Evolutionary conservation across 495 filamentous ascomycete species (phyloP), one percentile per base, ranked within the genome.

Genomic region (Aspergillus homomorphus): DNA sequence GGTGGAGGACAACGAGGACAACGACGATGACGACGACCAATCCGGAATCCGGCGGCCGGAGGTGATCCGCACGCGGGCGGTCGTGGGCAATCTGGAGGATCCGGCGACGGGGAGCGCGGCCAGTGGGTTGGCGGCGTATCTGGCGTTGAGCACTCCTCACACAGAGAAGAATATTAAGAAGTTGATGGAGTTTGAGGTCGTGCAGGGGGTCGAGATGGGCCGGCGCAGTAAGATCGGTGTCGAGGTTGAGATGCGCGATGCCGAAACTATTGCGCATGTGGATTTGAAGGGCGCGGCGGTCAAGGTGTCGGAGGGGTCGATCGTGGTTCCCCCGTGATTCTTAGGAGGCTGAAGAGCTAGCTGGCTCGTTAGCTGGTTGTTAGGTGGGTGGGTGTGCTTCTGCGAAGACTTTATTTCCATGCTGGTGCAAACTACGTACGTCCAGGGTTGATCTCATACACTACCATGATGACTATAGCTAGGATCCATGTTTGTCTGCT

Each of bases 191-290:
- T 87, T 82, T 63, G 71, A 72, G 46, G 65, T 92, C 53, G 82
- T 81, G 61, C 89, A 92, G 73, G 89, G 89, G 0, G 85, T 91
- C 14, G 89, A 92, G 74, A 92, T 91, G 86, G 88, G 86, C 0
- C 73, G 88, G 57, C 73, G 71, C 62, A 91, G 88, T 74, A 79
- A 82, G 46, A 85, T 86, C 60, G 71, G 71, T 4, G 68, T 81
- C 42, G 74, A 69, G 28, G 78, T 81, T 51, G 69, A 57, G 18
- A 63, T 75, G 30, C 18, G 26, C 28, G 42, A 9, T 26, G 24
- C 54, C 63, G 33, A 33, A 50, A 51, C 55, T 54, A 54, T 56
- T 48, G 45, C 19, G 50, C 46, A 53, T 43, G 23, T 52, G 56
- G 20, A 28, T 54, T 21, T 28, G 14, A 8, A 12, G 33, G 33